Base-by-base conservation (phyloP, 768 basidiomycete genomes). In the Phylloporus rhodoxanthus region DNA sequence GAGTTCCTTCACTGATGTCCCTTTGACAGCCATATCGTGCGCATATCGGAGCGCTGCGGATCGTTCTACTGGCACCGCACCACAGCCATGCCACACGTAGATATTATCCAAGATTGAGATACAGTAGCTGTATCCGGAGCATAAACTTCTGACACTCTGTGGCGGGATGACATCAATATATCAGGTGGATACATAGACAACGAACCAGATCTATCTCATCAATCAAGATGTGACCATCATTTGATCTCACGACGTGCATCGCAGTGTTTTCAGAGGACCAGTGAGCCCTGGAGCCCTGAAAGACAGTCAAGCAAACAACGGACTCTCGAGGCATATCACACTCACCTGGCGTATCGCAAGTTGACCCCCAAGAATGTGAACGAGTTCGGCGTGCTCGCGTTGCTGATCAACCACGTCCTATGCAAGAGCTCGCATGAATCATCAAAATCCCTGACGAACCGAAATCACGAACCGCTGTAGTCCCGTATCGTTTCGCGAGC, bases 91-190 rank as follows among this genome's bases (percentile, higher is more conserved):
- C 90, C 91, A 92, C 29, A 91, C 79, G 56, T 88, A 91, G 32
- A 85, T 69, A 2, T 80, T 79, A 30, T 80, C 80, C 52, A 91
- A 68, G 40, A 91, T 72, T 3, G 83, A 78, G 30, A 89, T 55
- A 57, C 87, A 90, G 63, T 86, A 91, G 57, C 86, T 88, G 66
- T 82, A 91, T n/a, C 77, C 90, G 9, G 89, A 91, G 62, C 89
- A 91, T 1, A 92, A 69, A 59, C 85, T 87, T 51, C 71, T 76
- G 55, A 84, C 68, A 48, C 64, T 72, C 85, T 85, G 55, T 25
- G 45, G 51, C 21, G 28, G 28, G 41, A 45, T 29, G 43, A 17
- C n/a, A 26, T 57, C 43, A 38, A 50, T 29, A 29, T 28, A 43
- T 48, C 41, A 45, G 11, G 19, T 34, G 10, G n/a, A 36, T 30